Evolutionary conservation across 345 rosid genomes (phyloP), one percentile per base, ranked within the genome.

Genomic region (Carallia brachiata): DNA sequence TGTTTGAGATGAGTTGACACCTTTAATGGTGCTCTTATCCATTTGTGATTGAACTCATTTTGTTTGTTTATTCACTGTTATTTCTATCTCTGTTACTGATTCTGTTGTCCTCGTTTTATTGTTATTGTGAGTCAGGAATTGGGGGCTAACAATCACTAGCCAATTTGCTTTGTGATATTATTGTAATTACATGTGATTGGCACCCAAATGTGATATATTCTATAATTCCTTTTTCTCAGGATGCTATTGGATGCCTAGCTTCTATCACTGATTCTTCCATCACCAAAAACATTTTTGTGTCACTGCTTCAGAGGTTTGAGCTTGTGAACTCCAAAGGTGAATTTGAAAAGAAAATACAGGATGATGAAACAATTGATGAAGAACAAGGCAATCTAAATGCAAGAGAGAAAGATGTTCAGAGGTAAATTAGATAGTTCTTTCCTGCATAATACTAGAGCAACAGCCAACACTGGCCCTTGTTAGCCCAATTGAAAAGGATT

Each of bases 191-290:
- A 12, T 44, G 13, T 3, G 50, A 44, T 6, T 48, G 37, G 7
- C 16, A 19, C 60, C 61, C 36, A 40, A 72, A 58, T 19, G 34
- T 58, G 10, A 72, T 37, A 54, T 71, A 5, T 30, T 52, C 68
- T 70, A 17, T 61, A 68, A 39, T 75, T 65, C 67, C 57, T 66
- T 79, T 66, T 76, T 76, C 71, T 67, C 88, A 94, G 98, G 93
- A 87, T 81, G 89, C 97, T 66, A 77, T 90, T 66, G 85, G 87
- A 74, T 90, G 90, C 87, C 74, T 92, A 81, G 97, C 97, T 82
- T 88, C 91, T 65, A 80, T 93, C 27, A 66, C 84, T 16, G 90
- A 90, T 79, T 88, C 92, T 70, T 90, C 96, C 32, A 48, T 81
- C 65, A 84, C 83, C 67, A 84, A 85, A 84, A 85, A 72, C 48